Conservation (phyloP, 1,284 basidiomycete species). For the Fomitopsis pinicola region DNA sequence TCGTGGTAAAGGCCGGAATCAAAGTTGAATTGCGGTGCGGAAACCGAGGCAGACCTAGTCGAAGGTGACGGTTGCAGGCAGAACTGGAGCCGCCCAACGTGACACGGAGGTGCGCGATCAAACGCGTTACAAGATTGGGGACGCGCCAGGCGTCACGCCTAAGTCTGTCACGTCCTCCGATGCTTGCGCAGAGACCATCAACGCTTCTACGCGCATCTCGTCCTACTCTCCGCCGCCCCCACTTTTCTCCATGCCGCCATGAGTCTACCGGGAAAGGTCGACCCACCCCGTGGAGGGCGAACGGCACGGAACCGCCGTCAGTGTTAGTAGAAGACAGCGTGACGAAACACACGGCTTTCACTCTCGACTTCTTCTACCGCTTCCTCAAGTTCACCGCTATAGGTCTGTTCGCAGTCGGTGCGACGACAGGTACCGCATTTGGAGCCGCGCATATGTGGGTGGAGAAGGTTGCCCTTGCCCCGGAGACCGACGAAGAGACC, state of each 20-base stretch:
- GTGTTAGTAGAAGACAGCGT: slow-evolving; percentile 32
- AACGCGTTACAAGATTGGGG: neutral
- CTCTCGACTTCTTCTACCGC: slow-evolving; percentile 35
- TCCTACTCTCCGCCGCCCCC: slow-evolving; percentile 3
- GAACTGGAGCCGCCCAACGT: neutral
- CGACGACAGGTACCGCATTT: slow-evolving; percentile 40
- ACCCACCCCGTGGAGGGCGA: slow-evolving; percentile 10
- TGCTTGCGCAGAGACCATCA: slow-evolving; percentile 18
- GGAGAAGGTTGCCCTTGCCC: slow-evolving; percentile 55
- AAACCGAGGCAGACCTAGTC: neutral
- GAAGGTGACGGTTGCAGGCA: neutral
- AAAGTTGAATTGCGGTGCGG: neutral
- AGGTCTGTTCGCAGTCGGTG: slow-evolving; percentile 33
- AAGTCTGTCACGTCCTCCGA: slow-evolving; percentile 10
- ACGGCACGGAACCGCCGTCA: slow-evolving; percentile 9
- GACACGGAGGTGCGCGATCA: neutral
- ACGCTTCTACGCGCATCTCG: slow-evolving; percentile 10
- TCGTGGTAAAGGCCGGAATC: neutral
- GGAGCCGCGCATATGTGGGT: slow-evolving; percentile 70
- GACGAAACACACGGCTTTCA: slow-evolving; percentile 29
- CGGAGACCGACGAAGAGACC: slow-evolving; percentile 50
- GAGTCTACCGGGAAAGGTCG: slow-evolving; percentile 7
- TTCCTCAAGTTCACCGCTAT: slow-evolving; percentile 37
- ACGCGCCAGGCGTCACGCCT: slow-evolving; percentile 9
- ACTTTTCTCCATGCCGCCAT: slow-evolving; percentile 7